Base-by-base conservation (phyloP, 2,329 filamentous ascomycete genomes). In the Monilinia vaccinii-corymbosi region DNA sequence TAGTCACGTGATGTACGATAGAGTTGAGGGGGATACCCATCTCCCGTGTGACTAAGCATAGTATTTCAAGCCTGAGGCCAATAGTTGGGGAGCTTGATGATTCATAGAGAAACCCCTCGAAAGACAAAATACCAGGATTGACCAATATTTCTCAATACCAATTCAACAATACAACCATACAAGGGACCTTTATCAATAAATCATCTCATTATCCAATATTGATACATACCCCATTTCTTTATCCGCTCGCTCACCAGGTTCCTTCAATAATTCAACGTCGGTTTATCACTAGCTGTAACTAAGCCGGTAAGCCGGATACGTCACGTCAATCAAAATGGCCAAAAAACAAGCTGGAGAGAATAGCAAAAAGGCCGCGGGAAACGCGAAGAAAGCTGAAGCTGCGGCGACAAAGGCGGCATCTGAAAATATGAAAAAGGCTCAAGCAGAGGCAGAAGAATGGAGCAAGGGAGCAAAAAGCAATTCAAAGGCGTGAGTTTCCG, bases 321-420 rank as follows among this genome's bases (percentile, higher is more conserved):
- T 55, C 63, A 36, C 40, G 32, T 55, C 63, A 53, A 18, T 32
- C 51, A 77, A 66, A 65, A 92, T 92, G 88, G 86, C 79, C 32
- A 82, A 81, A 68, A 90, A 89, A 75, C 92, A 89, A 74, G 82
- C 79, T 76, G 82, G 78, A 58, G 91, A 95, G 64, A 91, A 88
- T 76, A 87, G 81, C 73, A 97, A 96, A 77, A 97, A 97, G 79
- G 91, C 77, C 3, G 84, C 87, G 10, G 94, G 93, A 65, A 91
- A 97, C 74, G 91, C 92, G 64, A 83, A 91, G 76, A 97, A 99
- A 80, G 91, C 91, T 64, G 91, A 97, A 52, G 86, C 85, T 3
- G 93, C 91, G 1, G 88, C 89, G 10, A 76, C 81, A 60, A 97
- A 97, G 76, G 81, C 86, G 61, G 89, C 90, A 0, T 84, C 75